Conservation (phyloP, 2,329 filamentous ascomycete genomes). For the Calonectria henricotiae region DNA sequence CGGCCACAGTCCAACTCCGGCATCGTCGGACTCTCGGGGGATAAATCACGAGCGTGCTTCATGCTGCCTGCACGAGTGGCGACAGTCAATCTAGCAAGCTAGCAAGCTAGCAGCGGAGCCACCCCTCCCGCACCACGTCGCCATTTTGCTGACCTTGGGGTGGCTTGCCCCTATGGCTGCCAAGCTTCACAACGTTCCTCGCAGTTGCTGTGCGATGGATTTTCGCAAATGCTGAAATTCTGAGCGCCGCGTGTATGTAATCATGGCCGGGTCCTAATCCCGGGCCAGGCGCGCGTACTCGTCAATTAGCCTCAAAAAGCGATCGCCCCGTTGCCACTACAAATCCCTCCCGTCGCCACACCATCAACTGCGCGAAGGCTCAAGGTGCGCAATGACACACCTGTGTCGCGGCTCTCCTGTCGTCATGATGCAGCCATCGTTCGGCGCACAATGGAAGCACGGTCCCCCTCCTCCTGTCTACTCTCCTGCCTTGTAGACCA, state of each 20-base stretch:
- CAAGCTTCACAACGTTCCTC: conserved; percentile 19
- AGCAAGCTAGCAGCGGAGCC: conserved; percentile 34
- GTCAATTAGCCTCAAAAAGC: conserved; percentile 2
- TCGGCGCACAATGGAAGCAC: conserved; percentile 25
- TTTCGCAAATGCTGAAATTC: conserved; percentile 3
- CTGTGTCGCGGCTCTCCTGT: conserved; percentile 10
- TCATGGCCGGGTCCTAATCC: conserved; percentile 11
- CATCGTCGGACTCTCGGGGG: conserved; percentile 49
- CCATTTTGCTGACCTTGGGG: conserved; percentile 41
- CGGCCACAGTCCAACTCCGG: conserved; percentile 38
- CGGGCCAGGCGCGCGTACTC: background rate
- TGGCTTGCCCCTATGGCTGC: conserved; percentile 11
- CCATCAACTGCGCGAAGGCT: background rate
- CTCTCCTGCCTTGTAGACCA: conserved; percentile 46
- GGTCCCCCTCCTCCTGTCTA: conserved; percentile 28
- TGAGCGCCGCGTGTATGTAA: background rate
- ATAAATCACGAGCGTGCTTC: conserved; percentile 43
- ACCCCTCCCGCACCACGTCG: conserved; percentile 31
- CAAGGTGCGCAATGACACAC: conserved; percentile 6
- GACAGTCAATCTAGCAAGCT: conserved; percentile 22
- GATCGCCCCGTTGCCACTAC: background rate
- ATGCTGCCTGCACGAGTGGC: conserved; percentile 21
- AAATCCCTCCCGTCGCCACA: conserved; percentile 6
- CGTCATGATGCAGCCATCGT: conserved; percentile 32
- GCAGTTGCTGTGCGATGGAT: background rate